phyloP scores from a whole-genome alignment of 169 alveolate genomes.

The Blepharisma undulans region DNA sequence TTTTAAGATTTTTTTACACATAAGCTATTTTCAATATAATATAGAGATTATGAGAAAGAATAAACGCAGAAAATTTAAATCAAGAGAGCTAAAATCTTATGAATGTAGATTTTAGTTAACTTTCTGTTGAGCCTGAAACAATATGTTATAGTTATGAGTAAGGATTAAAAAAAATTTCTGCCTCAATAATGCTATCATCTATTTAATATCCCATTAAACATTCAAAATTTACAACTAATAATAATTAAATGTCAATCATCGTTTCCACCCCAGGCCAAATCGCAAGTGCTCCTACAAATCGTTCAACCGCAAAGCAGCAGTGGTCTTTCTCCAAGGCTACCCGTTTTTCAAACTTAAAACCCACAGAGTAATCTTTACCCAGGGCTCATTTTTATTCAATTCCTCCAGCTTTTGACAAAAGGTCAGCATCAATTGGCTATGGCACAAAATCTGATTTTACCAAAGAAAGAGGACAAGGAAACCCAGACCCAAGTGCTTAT shows the following conservation, averaged over 20 bases:
- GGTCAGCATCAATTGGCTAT: constrained; percentile 69
- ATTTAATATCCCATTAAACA: background rate
- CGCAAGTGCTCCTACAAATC: constrained; percentile 48
- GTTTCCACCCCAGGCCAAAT: constrained; percentile 58
- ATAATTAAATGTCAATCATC: constrained; percentile 41
- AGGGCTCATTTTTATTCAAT: constrained; percentile 46
- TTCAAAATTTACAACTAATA: background rate
- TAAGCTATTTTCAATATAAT: too few species aligned
- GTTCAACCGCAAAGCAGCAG: constrained; percentile 45
- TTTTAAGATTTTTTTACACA: background rate
- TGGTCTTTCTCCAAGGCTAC: constrained; percentile 53
- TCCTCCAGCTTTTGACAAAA: constrained; percentile 49
- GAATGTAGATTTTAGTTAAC: background rate
- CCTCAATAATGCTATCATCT: background rate
- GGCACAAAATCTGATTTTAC: constrained; percentile 64
- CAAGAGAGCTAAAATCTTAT: background rate
- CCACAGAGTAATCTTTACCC: constrained; percentile 34
- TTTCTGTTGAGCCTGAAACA: background rate
- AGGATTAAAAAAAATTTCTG: background rate
- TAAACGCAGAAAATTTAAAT: background rate
- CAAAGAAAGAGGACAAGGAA: constrained; percentile 36
- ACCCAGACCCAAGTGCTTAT: constrained; percentile 54
- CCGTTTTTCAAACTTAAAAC: constrained; percentile 41
- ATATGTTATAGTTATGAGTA: background rate
- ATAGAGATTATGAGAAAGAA: background rate